Base-by-base conservation (phyloP, 371 early-diverging fungal genomes). In the Nosema granulosis region DNA sequence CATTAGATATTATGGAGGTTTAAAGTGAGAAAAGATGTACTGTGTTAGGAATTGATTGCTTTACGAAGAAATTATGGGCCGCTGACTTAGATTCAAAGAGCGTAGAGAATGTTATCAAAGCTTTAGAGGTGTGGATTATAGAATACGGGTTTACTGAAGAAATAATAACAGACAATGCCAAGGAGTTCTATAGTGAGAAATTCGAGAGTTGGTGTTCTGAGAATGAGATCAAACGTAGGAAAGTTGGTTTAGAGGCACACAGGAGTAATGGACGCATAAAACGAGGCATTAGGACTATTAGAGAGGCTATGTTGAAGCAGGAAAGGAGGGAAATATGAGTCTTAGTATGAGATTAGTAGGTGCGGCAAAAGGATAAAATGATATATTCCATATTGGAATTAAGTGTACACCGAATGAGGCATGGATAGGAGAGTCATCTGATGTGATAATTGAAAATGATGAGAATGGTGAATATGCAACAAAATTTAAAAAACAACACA, bases 81-180 rank as follows among this genome's bases (percentile, higher is more conserved):
- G n/a, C n/a, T n/a, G n/a, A n/a, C n/a, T n/a, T n/a, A n/a, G n/a
- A n/a, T n/a, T n/a, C n/a, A n/a, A n/a, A n/a, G n/a, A n/a, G n/a
- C n/a, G n/a, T n/a, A n/a, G n/a, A n/a, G n/a, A n/a, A n/a, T n/a
- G n/a, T n/a, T n/a, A n/a, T n/a, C n/a, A n/a, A n/a, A n/a, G n/a
- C n/a, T n/a, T n/a, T n/a, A n/a, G n/a, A n/a, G n/a, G n/a, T n/a
- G n/a, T n/a, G n/a, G n/a, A n/a, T n/a, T n/a, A n/a, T n/a, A n/a
- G n/a, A n/a, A n/a, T n/a, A n/a, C n/a, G n/a, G n/a, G n/a, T n/a
- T n/a, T n/a, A n/a, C 35, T 18, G 37, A 63, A n/a, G 63, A 63
- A 22, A 63, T 63, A 63, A 35, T 63, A 11, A 35, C 37, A 9
- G 63, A 63, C 35, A 63, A 63, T 35, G 63, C 3, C 2, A 63